Percentiles rank a stretch among this genome's conserved stretches.
These are phyloP conservation scores for Solanum sejunctum DNA, from an alignment of 257 asterid genomes.

Conservation along the genomic window DNA sequence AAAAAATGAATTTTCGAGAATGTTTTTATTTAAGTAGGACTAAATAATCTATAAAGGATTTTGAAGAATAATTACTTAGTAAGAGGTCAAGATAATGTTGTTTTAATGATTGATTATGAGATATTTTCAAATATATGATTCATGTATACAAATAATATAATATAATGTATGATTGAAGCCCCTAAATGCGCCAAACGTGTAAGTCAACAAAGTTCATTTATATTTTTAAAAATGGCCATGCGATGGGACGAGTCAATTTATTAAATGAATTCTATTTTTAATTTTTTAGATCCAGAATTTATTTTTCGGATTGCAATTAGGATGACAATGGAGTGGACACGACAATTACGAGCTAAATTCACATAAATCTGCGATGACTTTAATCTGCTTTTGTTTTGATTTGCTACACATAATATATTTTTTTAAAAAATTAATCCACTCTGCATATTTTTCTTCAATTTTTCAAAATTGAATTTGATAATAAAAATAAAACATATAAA, in stretches of 20 bases:
- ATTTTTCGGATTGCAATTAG: not conserved
- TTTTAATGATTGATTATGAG: not conserved
- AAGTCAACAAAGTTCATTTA: not conserved
- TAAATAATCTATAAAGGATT: too few species aligned
- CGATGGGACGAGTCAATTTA: not conserved
- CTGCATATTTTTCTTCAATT: too few species aligned
- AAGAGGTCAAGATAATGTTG: not conserved
- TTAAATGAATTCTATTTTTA: not conserved
- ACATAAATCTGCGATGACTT: too few species aligned
- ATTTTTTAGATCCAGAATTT: not conserved
- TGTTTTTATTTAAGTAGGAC: not conserved
- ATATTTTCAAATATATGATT: not conserved
- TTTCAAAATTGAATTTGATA: too few species aligned
- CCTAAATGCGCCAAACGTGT: not conserved
- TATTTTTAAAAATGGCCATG: not conserved
- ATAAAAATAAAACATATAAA: too few species aligned
- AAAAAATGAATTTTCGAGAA: too few species aligned
- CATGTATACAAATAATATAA: not conserved
- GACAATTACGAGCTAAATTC: too few species aligned
- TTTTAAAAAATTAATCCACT: too few species aligned
- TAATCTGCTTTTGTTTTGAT: too few species aligned
- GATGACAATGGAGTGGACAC: too few species aligned
- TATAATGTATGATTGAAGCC: not conserved
- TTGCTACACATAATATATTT: too few species aligned
- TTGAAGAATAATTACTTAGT: not conserved